Conservation (phyloP, 2,329 filamentous ascomycete genomes). For the Cordyceps cicadae region DNA sequence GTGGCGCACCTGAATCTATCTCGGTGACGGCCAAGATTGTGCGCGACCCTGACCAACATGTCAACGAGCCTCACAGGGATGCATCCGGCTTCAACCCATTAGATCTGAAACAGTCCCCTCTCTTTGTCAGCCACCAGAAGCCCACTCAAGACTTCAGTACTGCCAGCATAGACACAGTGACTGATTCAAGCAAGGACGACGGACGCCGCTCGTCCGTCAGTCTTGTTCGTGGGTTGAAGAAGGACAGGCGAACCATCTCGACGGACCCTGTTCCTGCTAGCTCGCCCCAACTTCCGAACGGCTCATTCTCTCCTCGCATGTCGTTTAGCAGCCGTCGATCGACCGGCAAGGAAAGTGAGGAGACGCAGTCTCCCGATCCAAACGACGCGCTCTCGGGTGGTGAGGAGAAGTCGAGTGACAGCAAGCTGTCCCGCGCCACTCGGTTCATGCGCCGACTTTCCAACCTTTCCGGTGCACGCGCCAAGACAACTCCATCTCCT, state of each 20-base stretch:
- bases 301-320: constrained; percentile 47
- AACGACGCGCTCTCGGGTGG: constrained; percentile 40
- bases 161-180: constrained; percentile 20
- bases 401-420: constrained; percentile 38
- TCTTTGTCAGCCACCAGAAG: constrained; percentile 48
- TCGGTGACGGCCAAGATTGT: constrained; percentile 82
- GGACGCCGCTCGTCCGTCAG: constrained; percentile 51
- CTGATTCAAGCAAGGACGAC: constrained; percentile 28
- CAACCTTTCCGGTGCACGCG: constrained; percentile 39
- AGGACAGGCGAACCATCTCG: constrained; percentile 46
- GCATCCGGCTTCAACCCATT: constrained; percentile 37
- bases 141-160: constrained; percentile 21
- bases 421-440: constrained; percentile 43
- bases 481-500: constrained; percentile 25
- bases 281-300: constrained; percentile 19
- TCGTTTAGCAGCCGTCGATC: constrained; percentile 37
- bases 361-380: constrained; percentile 31
- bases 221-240: constrained; percentile 53
- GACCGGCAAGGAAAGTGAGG: constrained; percentile 32
- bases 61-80: constrained; percentile 32
- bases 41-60: constrained; percentile 45
- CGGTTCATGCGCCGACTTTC: constrained; percentile 53
- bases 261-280: constrained; percentile 39
- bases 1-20: constrained; percentile 62
- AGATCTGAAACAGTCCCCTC: constrained; percentile 50